Evolutionary conservation across 2,329 filamentous ascomycete genomes (phyloP).

Genomic region (Cephalotrichum gorgonifer): DNA sequence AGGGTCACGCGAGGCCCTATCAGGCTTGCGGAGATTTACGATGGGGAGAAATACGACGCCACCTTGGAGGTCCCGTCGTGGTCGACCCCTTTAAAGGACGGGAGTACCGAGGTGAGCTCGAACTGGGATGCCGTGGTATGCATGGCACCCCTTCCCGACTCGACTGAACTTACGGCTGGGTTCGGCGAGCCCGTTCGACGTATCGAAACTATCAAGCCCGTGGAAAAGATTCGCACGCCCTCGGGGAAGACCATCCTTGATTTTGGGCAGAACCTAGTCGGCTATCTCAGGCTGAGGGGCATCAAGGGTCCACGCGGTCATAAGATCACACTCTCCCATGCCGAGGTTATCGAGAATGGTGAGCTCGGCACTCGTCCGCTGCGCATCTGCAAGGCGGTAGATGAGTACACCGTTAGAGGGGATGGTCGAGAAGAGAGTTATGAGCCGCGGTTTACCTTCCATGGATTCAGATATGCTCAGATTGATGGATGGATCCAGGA

Average conservation of each 20-base stretch:
- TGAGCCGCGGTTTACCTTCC: conserved; percentile 38
- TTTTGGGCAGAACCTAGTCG: conserved; percentile 50
- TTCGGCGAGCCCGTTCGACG: conserved; percentile 14
- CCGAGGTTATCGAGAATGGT: conserved; percentile 42
- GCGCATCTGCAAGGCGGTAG: conserved; percentile 24
- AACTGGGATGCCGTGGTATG: not conserved
- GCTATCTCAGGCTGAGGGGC: conserved; percentile 28
- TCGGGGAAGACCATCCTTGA: conserved; percentile 38
- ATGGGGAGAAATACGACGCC: conserved; percentile 9
- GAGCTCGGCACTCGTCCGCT: conserved; percentile 30
- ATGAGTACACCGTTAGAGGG: conserved; percentile 26
- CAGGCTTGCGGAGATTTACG: conserved; percentile 8
- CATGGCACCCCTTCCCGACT: not conserved
- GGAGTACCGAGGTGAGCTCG: too few relatives aligned
- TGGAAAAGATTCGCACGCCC: conserved; percentile 16
- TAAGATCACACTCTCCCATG: conserved; percentile 35
- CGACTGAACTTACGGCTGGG: conserved; percentile 24
- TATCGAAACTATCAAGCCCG: not conserved
- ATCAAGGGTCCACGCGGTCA: conserved; percentile 24
- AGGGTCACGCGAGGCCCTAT: conserved; percentile 2
- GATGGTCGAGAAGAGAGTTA: conserved; percentile 9
- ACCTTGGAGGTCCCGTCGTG: conserved; percentile 4
- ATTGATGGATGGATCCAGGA: conserved; percentile 29
- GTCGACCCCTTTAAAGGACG: conserved; percentile 6
- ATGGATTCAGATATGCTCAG: conserved; percentile 41